Evolutionary conservation across 1,284 basidiomycete genomes (phyloP).

Genomic region (Cutaneotrichosporon cavernicola): DNA sequence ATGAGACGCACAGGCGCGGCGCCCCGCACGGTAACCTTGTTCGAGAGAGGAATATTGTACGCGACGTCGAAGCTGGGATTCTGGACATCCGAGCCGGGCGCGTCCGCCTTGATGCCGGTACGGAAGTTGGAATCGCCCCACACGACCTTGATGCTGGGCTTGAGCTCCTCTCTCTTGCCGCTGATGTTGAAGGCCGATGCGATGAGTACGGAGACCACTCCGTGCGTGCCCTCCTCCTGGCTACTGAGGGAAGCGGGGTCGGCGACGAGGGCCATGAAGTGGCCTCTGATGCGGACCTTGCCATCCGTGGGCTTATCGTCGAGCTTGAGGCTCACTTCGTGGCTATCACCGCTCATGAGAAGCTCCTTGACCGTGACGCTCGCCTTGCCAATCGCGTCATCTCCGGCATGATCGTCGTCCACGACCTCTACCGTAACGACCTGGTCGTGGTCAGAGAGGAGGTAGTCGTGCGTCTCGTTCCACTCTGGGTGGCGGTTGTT

Average conservation of each 20-base stretch:
- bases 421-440: constrained; percentile 8
- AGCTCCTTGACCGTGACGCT: constrained; percentile 14
- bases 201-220: constrained; percentile 20
- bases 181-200: constrained; percentile 11
- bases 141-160: constrained; percentile 21
- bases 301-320: constrained; percentile 10
- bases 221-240: constrained; percentile 19
- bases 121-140: constrained; percentile 20
- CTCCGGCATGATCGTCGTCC: constrained; percentile 16
- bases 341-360: constrained; percentile 8
- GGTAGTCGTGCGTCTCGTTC: constrained; percentile 23
- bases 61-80: constrained; percentile 20
- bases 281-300: constrained; percentile 11
- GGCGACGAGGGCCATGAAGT: constrained; percentile 20
- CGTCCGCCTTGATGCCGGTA: constrained; percentile 19
- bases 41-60: constrained; percentile 14
- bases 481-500: constrained; percentile 20
- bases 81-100: constrained; percentile 21
- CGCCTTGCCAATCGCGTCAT: constrained; percentile 15
- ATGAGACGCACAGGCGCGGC: constrained; percentile 12
- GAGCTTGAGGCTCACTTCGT: constrained; percentile 12
- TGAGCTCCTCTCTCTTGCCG: constrained; percentile 17
- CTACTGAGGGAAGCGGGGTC: constrained; percentile 13
- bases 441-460: constrained; percentile 20
- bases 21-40: constrained; percentile 10